A percentile compares a stretch with the other conserved stretches of the same genome.
phyloP scores from a whole-genome alignment of 1,139 yeast genomes.

The Taiozyma onychis region DNA sequence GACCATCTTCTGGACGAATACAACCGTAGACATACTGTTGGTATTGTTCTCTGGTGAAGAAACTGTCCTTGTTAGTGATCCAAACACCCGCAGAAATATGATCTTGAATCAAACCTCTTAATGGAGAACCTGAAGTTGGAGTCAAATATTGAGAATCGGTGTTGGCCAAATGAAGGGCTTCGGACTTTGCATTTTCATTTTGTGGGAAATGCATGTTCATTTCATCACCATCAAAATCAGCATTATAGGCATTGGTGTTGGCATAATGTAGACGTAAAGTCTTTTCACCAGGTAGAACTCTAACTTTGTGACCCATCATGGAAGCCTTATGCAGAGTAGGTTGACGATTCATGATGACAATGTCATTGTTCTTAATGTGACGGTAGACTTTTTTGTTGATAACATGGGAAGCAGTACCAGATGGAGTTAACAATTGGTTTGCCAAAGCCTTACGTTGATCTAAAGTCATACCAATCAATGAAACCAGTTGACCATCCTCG shows the following conservation, averaged over 20 bases:
- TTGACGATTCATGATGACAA: conserved; percentile 97
- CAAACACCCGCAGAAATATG: conserved; percentile 99
- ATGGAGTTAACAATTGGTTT: conserved; percentile 88
- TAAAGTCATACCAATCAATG: conserved; percentile 79
- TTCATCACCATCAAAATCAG: conserved; percentile 99
- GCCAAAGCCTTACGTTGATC: conserved; percentile 98
- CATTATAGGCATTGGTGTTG: conserved; percentile 97
- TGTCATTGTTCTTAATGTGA: conserved; percentile 92
- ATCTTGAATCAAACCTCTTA: conserved; percentile 98
- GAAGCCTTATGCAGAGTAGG: conserved; percentile 99
- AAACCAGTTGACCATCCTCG: conserved; percentile 87
- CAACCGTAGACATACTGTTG: conserved; percentile 94
- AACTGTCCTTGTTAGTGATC: conserved; percentile 89
- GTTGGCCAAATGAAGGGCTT: conserved; percentile 90
- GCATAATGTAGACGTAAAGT: conserved; percentile 96
- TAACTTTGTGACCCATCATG: conserved; percentile 99
- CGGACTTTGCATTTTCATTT: conserved; percentile 95
- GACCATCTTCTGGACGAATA: conserved; percentile 98
- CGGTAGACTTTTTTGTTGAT: conserved; percentile 89
- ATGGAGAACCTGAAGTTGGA: conserved; percentile 97
- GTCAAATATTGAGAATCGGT: conserved; percentile 97
- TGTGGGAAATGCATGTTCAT: conserved; percentile 99
- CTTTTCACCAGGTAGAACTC: conserved; percentile 96
- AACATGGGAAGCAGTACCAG: conserved; percentile 44
- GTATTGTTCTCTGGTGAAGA: conserved; percentile 85